A percentile compares a stretch with the other conserved stretches of the same genome.
Conservation (phyloP, 768 basidiomycete genomes). For the Kwoniella sp. region DNA sequence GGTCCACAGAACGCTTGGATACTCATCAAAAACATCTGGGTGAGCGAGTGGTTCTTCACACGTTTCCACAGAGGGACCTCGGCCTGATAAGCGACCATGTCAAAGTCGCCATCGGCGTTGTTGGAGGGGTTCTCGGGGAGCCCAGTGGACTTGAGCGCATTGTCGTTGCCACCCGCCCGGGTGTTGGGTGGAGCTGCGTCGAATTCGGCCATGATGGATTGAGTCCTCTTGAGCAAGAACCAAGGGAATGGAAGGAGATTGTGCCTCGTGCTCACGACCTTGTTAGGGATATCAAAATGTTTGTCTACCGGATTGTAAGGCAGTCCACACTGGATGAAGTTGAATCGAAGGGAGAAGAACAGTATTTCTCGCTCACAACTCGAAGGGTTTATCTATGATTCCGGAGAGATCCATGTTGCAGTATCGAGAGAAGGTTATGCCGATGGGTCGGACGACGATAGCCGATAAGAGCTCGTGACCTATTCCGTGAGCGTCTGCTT, state of each 20-base stretch:
- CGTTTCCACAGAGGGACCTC: constrained; percentile 29
- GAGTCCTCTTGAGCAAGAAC: too few species aligned
- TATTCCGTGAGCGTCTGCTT: not conserved
- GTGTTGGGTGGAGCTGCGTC: constrained; percentile 34
- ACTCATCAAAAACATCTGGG: constrained; percentile 32
- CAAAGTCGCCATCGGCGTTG: constrained; percentile 10
- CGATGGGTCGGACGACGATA: not conserved
- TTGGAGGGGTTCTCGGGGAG: not conserved
- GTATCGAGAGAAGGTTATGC: not conserved
- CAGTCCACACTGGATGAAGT: not conserved
- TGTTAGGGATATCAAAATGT: too few species aligned
- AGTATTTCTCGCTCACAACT: not conserved
- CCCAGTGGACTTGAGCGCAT: constrained; percentile 15
- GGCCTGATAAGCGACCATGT: constrained; percentile 23
- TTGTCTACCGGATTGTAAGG: too few species aligned
- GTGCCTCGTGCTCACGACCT: too few species aligned
- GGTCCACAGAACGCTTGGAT: constrained; percentile 27
- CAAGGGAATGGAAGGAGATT: too few species aligned
- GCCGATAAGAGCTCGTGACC: not conserved
- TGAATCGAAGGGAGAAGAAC: not conserved
- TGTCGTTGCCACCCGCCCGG: constrained; percentile 22
- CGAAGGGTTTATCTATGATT: not conserved
- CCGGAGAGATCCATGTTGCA: not conserved
- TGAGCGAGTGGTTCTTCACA: constrained; percentile 24
- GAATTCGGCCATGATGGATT: constrained; percentile 18